Base-by-base conservation (phyloP, 2,329 filamentous ascomycete genomes). In the Alternaria brassicae region DNA sequence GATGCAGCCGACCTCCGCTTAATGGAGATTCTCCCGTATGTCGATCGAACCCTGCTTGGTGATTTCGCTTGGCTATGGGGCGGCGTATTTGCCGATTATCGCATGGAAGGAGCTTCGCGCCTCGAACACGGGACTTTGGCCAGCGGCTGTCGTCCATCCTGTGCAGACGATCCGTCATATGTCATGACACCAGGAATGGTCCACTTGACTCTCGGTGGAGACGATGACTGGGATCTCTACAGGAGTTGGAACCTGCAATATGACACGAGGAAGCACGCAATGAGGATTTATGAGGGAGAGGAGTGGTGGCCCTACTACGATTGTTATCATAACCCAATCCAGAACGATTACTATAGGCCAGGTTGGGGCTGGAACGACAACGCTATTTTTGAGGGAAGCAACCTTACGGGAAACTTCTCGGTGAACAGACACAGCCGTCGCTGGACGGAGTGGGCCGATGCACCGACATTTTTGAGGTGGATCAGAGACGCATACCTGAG, bases 1-100 rank as follows among this genome's bases (percentile, higher is more conserved):
- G 42, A 52, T 8, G 48, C 56, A 13, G 48, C 56, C 6, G 61
- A 61, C 7, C 44, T 66, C 30, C 61, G 60, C 10, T 47, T 68
- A 2, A 60, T 65, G 56, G 57, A 68, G 6, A 42, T 68, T 4
- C 30, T 68, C 32, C 66, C 63, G 2, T 67, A 67, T 25, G 60
- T 67, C 5, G 61, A 64, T 15, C 8, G 15, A 0, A 36, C 51
- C n/a, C 27, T 62, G n/a, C 37, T 62, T 12, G 21, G 56, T 2
- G 40, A 57, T 32, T 17, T 40, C 15, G 49, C 52, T 27, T 68
- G 63, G 63, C n/a, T 68, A 3, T 58, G 55, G 19, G 61, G 60
- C n/a, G 60, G 59, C 8, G 3, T 12, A 3, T 47, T 47, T 2
- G 6, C 3, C 27, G 42, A 47, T 30, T 47, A 15, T 30, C 42